Evolutionary conservation across 179 eudicot species (phyloP).

Genomic region (Actinidia chinensis): DNA sequence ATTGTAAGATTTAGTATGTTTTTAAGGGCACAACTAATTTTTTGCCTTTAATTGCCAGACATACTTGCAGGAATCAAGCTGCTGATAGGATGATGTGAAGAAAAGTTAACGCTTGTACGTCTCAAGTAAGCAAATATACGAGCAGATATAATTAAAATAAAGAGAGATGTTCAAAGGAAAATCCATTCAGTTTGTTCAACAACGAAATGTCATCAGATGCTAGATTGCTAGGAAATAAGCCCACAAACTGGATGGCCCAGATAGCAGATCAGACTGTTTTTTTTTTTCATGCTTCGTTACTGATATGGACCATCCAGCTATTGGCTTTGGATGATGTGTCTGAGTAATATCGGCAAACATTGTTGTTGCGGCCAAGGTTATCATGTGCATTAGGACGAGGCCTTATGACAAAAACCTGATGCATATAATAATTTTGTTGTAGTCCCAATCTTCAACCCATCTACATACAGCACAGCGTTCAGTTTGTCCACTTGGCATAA

Average conservation of each 20-base stretch:
- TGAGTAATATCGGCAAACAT: background rate
- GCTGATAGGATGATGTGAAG: background rate
- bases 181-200: background rate
- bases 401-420: constrained; percentile 54
- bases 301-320: background rate
- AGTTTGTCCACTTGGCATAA: constrained; percentile 93
- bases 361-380: background rate
- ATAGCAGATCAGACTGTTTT: background rate
- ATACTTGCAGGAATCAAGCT: background rate
- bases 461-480: constrained; percentile 99
- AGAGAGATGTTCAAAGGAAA: background rate
- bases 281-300: background rate
- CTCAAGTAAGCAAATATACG: background rate
- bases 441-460: constrained; percentile 99
- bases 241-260: background rate
- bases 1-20: background rate
- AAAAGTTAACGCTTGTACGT: background rate
- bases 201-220: background rate
- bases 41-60: background rate
- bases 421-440: constrained; percentile 95
- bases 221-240: background rate
- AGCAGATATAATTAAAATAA: background rate
- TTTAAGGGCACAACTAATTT: background rate
- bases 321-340: background rate
- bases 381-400: background rate